Base-by-base conservation (phyloP, 1,139 yeast genomes). In the Saccharomyces hybrid region DNA sequence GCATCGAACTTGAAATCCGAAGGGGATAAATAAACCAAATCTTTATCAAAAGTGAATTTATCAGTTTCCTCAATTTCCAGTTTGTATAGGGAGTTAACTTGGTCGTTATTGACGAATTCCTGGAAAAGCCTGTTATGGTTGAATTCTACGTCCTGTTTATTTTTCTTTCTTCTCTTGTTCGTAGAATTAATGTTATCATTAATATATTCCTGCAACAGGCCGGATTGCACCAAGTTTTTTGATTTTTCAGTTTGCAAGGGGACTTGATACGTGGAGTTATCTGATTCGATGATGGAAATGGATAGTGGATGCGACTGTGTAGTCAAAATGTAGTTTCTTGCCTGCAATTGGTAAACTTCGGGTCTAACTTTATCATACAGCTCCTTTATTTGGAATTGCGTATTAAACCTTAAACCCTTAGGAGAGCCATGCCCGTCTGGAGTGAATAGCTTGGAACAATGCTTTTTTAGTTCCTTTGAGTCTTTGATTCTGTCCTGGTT, bases 1-100 rank as follows among this genome's bases (percentile, higher is more conserved):
- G 62, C 59, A 57, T 68, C 64, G 44, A 68, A 66, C 46, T 59
- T 61, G 42, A 68, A 69, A 48, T 63, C 66, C 9, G 58, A 59
- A 9, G 55, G 48, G 8, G 58, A 46, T 13, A 68, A 53, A 23
- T 61, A 50, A 1, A 66, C 55, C 13, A 53, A 51, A 38, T 57
- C 57, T 9, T 52, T 49, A n/a, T 60, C 58, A 29, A 56, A 58
- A 7, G 57, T 55, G 8, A 42, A 27, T 20, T 49, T 50, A 25
- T 59, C 54, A 5, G 53, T 50, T 9, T 48, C 60, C 3, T 56
- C 51, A 16, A 50, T 44, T 13, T 50, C 14, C 23, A 50, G 29
- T 23, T 44, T 50, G n/a, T 34, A 50, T 5, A 26, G 55, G 32
- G 51, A 54, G 51, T 55, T 52, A 5, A 55, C 64, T 60, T 55